These are phyloP conservation scores for Tetracladium marchalianum DNA, from an alignment of 495 filamentous ascomycete genomes.

Conservation along the genomic window DNA sequence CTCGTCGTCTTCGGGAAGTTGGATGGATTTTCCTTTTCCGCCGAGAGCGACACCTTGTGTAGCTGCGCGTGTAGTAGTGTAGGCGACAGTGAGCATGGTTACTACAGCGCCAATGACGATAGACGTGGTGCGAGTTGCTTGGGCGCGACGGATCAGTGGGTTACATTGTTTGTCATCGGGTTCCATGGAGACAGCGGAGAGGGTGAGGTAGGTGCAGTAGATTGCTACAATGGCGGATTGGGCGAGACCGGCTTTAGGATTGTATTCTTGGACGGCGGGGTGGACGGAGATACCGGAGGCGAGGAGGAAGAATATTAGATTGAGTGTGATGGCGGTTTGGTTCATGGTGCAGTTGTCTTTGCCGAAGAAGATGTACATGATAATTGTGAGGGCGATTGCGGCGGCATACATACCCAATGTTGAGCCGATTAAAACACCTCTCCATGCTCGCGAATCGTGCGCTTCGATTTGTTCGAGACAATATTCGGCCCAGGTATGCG, in stretches of 20 bases:
- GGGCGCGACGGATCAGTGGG: conserved; percentile 69
- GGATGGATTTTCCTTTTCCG: conserved; percentile 50
- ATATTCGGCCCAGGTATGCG: conserved; percentile 96
- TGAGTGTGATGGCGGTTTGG: conserved; percentile 69
- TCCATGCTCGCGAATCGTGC: conserved; percentile 75
- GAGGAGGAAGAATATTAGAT: conserved; percentile 72
- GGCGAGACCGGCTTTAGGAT: conserved; percentile 85
- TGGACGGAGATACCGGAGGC: conserved; percentile 82
- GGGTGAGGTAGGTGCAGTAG: conserved; percentile 97
- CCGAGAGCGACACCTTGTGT: conserved; percentile 86
- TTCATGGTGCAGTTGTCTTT: conserved; percentile 81
- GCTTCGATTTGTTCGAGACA: conserved; percentile 91
- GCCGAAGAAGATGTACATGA: conserved; percentile 98
- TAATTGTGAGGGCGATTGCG: conserved; percentile 82
- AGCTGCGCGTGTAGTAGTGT: conserved; percentile 92
- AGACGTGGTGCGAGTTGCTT: conserved; percentile 80
- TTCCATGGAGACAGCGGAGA: conserved; percentile 98
- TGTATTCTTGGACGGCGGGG: conserved; percentile 81
- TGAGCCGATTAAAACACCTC: conserved; percentile 77
- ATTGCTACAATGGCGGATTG: conserved; percentile 96
- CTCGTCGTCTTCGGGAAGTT: conserved; percentile 49
- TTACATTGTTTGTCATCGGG: conserved; percentile 94
- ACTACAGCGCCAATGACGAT: conserved; percentile 87
- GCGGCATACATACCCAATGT: conserved; percentile 90
- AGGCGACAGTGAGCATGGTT: conserved; percentile 94